phyloP scores from a whole-genome alignment of 768 basidiomycete genomes.

The Guyanaporus albipodus region DNA sequence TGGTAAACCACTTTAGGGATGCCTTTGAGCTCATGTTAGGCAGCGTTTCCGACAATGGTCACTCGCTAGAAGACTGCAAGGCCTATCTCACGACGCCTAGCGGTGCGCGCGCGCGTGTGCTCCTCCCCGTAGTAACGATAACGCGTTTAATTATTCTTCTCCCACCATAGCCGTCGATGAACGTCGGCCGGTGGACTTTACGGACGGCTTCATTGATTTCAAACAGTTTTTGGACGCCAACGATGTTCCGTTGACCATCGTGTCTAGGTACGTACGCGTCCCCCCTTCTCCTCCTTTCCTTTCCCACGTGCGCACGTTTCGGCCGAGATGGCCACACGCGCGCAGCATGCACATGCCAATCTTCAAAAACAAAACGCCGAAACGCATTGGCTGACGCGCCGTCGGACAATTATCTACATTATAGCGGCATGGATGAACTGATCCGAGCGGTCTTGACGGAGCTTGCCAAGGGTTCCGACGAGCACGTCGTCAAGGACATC shows the following conservation, averaged over 20 bases:
- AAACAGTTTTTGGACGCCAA: conserved; percentile 76
- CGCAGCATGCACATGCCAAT: too few species aligned
- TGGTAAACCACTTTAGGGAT: conserved; percentile 51
- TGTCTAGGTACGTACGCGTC: conserved; percentile 63
- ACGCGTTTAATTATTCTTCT: neutral
- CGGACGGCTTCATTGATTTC: conserved; percentile 78
- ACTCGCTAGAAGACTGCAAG: conserved; percentile 85
- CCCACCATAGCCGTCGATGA: conserved; percentile 8
- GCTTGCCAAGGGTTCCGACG: conserved; percentile 53
- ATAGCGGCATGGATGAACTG: conserved; percentile 87
- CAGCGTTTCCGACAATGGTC: conserved; percentile 68
- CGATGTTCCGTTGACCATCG: conserved; percentile 87
- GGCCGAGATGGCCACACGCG: neutral
- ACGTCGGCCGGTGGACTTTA: conserved; percentile 11
- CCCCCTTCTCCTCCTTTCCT: neutral
- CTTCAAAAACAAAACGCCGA: too few species aligned
- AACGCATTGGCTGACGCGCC: neutral
- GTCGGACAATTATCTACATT: conserved; percentile 4
- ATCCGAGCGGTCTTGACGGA: conserved; percentile 85
- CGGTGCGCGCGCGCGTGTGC: conserved; percentile 35
- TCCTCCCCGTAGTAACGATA: too few species aligned
- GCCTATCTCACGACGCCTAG: conserved; percentile 61
- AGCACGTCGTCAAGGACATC: conserved; percentile 68
- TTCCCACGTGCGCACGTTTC: conserved; percentile 13
- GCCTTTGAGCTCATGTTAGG: conserved; percentile 83